A percentile compares a stretch with the other conserved stretches of the same genome.
These are phyloP conservation scores for Neurospora intermedia DNA, from an alignment of 495 filamentous ascomycete genomes.

Conservation along the genomic window DNA sequence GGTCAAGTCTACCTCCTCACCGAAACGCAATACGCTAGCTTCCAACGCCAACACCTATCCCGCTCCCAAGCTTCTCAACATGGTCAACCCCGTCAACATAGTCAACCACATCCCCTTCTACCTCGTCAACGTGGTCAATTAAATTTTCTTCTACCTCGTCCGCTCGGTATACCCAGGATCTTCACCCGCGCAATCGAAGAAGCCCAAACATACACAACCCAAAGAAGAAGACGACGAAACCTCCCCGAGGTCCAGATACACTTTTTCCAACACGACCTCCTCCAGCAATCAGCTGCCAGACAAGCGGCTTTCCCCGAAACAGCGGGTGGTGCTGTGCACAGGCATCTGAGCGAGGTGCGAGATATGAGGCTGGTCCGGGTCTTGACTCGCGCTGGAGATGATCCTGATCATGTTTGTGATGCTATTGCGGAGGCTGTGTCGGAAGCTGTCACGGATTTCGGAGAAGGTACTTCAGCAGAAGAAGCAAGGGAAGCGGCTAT, in stretches of 20 bases:
- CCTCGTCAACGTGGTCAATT: no score
- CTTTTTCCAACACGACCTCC: not conserved
- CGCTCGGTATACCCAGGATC: not conserved
- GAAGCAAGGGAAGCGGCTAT: not conserved
- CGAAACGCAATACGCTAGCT: conserved; percentile 22
- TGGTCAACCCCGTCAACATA: not conserved
- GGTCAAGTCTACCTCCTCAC: conserved; percentile 29
- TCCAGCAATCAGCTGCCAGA: not conserved
- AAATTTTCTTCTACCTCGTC: not conserved
- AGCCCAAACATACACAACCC: not conserved
- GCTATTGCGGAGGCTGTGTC: not conserved
- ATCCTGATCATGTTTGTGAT: not conserved
- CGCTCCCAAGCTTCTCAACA: not conserved
- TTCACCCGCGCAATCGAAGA: not conserved
- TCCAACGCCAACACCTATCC: conserved; percentile 19
- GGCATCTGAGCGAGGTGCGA: not conserved
- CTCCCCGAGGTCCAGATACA: not conserved
- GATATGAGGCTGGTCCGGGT: not conserved
- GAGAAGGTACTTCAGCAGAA: not conserved
- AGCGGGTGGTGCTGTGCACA: not conserved
- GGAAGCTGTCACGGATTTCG: not conserved
- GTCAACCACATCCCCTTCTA: not conserved
- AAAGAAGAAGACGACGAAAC: not conserved
- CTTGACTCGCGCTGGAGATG: not conserved
- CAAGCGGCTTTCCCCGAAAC: not conserved